Evolutionary conservation across 2,329 filamentous ascomycete species (phyloP), one percentile per base, ranked within the genome.

Genomic region (Aspergillus sp.): DNA sequence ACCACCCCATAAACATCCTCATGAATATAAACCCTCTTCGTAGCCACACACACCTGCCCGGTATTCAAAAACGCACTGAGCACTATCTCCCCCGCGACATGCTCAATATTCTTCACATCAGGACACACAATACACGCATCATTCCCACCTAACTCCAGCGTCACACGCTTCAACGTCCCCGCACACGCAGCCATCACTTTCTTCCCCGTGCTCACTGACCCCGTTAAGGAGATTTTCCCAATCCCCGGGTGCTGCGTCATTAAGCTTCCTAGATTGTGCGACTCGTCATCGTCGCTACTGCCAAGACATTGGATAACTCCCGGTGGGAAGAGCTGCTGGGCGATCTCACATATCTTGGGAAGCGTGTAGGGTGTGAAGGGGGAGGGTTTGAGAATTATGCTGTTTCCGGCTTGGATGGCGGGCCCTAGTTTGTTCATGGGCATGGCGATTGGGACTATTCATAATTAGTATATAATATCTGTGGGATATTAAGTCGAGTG

Each of bases 61-160:
- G 48, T 28, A 19, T 51, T 51, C 4, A 51, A 51, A n/a, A 39
- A 39, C 12, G 12, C 15, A n/a, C 10, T 12, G 36, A 12, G 36
- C 15, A n/a, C 36, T 4, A 39, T n/a, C 36, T 39, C 36, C 15
- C 36, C 36, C 51, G 7, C 49, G 4, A 25, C 17, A 5, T 4
- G 13, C 7, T 53, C 38, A 25, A 58, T 15, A 39, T 58, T 49
- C 8, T 6, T 23, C 23, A 53, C 48, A n/a, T 53, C 56, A 15
- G 21, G 21, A 23, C 28, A 58, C 2, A 58, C 28, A 30, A 58
- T 70, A 15, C 73, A 72, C 0, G 76, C 71, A 8, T 67, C 70
- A 58, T 80, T 80, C 2, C 77, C 77, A 1, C 77, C 78, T 12
- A 80, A 70, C 58, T 81, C 79, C 30, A 80, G 63, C 10, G 71